Base-by-base conservation (phyloP, 2,329 filamentous ascomycete species). In the Fusarium sp. region DNA sequence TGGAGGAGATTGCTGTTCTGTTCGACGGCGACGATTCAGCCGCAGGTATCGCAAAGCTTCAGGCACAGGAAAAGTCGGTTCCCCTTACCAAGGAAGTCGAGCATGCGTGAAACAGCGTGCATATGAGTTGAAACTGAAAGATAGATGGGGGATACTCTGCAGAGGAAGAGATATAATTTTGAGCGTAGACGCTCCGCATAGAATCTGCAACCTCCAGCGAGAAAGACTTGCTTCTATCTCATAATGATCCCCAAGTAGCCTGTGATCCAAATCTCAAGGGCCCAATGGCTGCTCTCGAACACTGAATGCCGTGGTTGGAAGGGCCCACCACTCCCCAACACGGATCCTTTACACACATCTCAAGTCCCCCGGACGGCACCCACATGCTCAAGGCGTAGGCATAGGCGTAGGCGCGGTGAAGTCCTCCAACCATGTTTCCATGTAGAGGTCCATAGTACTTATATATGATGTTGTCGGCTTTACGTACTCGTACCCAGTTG, bases 1-100 rank as follows among this genome's bases (percentile, higher is more conserved):
- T 78, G 33, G 77, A 78, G 4, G 77, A 78, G 25, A 78, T 78
- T 35, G 76, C 76, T 4, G 73, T 78, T 1, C 7, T 78, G 1
- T 78, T 78, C 4, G 75, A 78, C 29, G 76, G 77, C 0, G 25
- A 76, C 1, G 63, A 76, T 1, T 77, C 76, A 0, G 77, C 77
- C 18, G 76, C 76, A 7, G 69, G 73, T 3, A 72, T 78, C 3
- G 75, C 77, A 1, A 70, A 71, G 25, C 61, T 14, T 1, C 75
- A 78, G 10, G 76, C 76, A 0, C 66, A 75, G 11, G 73, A 76
- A 16, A 78, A 78, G 27, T 63, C 42, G 0, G 36, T 29, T 8
- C 56, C 45, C 5, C 69, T 29, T 8, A 57, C 45, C 4, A 70
- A 78, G 14, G 70, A 74, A 31, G 63, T 78, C 4, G 74, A 78